Evolutionary conservation across 2,329 filamentous ascomycete species (phyloP).

Genomic region (Thelonectria blattea): DNA sequence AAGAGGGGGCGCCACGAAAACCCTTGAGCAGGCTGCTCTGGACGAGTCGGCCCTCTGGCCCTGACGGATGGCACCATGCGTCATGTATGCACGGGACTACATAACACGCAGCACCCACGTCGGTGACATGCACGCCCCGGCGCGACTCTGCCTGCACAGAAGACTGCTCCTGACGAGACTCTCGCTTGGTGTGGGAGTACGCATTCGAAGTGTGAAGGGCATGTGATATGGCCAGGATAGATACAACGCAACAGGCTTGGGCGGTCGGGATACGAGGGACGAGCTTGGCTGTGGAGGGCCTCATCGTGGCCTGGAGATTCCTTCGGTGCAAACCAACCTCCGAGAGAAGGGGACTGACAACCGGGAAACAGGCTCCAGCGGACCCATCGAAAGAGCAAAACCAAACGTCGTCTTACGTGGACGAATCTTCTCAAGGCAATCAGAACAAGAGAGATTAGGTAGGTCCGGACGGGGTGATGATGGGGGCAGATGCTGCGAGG

Average conservation of each 20-base stretch:
- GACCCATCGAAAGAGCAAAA: not conserved
- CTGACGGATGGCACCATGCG: constrained; percentile 30
- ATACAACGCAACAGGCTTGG: constrained; percentile 7
- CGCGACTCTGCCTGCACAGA: constrained; percentile 13
- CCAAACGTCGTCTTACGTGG: not conserved
- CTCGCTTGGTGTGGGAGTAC: constrained; percentile 16
- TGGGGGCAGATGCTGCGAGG: not conserved
- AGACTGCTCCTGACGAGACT: constrained; percentile 6
- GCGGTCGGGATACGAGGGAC: not conserved
- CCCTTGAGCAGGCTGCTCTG: constrained; percentile 9
- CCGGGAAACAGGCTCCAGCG: not conserved
- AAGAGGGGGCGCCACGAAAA: constrained; percentile 19
- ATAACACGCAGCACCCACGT: constrained; percentile 14
- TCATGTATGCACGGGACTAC: constrained; percentile 28
- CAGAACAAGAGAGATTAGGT: constrained; percentile 1
- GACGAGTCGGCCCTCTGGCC: constrained; percentile 5
- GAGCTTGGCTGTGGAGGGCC: constrained; percentile 2
- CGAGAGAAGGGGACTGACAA: not conserved
- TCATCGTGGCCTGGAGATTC: not conserved
- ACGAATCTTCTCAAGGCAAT: not conserved
- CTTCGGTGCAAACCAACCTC: not conserved
- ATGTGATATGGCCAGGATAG: constrained; percentile 9
- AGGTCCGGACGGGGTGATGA: not conserved
- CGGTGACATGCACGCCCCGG: constrained; percentile 27
- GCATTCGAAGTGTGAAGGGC: constrained; percentile 8